Evolutionary conservation across 1,284 basidiomycete species (phyloP).

Genomic region (Ustilago cynodontis): DNA sequence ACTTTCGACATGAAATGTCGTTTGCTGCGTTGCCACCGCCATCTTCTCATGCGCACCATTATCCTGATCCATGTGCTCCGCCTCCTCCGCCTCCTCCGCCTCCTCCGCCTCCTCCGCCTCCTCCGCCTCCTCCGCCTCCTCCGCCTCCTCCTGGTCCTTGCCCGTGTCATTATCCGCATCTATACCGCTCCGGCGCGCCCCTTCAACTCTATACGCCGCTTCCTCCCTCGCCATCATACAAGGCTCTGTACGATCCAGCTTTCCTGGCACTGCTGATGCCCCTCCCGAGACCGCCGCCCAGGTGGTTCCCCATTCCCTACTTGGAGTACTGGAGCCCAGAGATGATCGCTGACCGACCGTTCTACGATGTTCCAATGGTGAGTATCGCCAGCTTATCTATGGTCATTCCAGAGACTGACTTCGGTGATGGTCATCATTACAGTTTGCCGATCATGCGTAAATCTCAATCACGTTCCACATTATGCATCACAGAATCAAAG

Average conservation of each 20-base stretch:
- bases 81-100: neutral
- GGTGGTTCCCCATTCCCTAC: conserved; percentile 20
- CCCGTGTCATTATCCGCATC: no score
- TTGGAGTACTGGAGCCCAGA: conserved; percentile 31
- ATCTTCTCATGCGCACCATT: neutral
- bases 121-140: no score
- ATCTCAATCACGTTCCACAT: neutral
- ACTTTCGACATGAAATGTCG: neutral
- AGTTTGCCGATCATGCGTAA: neutral
- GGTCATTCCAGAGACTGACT: neutral
- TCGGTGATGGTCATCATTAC: neutral
- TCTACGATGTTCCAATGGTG: conserved; percentile 37
- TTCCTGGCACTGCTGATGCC: conserved; percentile 4
- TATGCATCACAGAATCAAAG: neutral
- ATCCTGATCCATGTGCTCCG: neutral
- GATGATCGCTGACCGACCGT: conserved; percentile 5
- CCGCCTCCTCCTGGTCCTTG: no score
- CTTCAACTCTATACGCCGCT: conserved; percentile 1
- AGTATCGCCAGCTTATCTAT: neutral
- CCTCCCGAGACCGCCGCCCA: neutral
- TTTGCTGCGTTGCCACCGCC: neutral
- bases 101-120: neutral
- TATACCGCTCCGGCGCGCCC: no score
- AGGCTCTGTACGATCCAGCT: neutral
- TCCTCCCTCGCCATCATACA: neutral